phyloP scores from a whole-genome alignment of 2,329 filamentous ascomycete genomes.

The Sphaerulina musiva region DNA sequence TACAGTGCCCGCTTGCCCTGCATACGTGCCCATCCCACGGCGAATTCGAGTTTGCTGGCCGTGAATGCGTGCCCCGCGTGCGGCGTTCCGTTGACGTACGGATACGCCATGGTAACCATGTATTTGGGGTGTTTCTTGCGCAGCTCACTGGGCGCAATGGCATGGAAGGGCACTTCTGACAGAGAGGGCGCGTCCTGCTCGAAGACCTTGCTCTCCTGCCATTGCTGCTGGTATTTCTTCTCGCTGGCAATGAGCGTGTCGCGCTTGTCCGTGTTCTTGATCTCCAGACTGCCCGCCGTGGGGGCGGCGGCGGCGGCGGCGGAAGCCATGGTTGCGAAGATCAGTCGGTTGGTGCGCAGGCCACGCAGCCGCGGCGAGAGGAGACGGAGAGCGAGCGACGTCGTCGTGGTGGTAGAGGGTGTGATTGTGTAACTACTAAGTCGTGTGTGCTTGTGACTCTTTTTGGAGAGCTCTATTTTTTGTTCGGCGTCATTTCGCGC shows the following conservation, averaged over 20 bases:
- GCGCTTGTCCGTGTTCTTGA: conserved; percentile 77
- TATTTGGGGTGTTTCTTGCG: conserved; percentile 82
- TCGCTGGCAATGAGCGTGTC: conserved; percentile 75
- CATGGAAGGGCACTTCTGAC: conserved; percentile 67
- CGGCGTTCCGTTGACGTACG: conserved; percentile 74
- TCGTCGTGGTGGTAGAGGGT: conserved; percentile 18
- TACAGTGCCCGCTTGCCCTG: conserved; percentile 81
- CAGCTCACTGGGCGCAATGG: conserved; percentile 66
- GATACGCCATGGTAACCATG: conserved; percentile 72
- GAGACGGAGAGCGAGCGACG: conserved; percentile 22
- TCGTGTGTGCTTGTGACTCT: background rate
- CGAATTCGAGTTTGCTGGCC: conserved; percentile 87
- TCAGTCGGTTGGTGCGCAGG: conserved; percentile 19
- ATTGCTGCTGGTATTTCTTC: conserved; percentile 86
- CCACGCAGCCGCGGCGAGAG: conserved; percentile 30
- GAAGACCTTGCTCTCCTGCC: conserved; percentile 73
- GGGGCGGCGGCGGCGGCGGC: conserved; percentile 46
- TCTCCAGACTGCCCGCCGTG: conserved; percentile 57
- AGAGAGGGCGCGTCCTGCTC: conserved; percentile 76
- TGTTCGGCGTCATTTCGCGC: background rate
- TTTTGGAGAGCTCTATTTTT: background rate
- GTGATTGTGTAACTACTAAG: background rate
- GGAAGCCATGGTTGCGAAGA: conserved; percentile 41
- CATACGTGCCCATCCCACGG: conserved; percentile 79
- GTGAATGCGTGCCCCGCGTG: conserved; percentile 93